Base-by-base conservation (phyloP, 345 rosid species). In the Conringia planisiliqua region DNA sequence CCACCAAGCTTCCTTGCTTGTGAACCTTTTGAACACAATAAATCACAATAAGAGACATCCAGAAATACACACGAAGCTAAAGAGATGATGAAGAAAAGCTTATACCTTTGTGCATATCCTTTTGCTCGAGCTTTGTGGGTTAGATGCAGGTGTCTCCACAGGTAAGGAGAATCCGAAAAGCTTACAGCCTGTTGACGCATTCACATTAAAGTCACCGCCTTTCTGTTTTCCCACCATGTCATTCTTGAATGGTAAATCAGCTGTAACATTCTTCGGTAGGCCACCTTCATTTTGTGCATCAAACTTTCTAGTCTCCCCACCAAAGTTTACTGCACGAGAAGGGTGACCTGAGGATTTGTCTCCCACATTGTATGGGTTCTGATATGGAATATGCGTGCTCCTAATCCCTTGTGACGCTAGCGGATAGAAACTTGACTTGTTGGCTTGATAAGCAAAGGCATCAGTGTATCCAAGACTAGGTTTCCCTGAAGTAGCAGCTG, bases 1-100 rank as follows among this genome's bases (percentile, higher is more conserved):
- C 97, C 73, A 94, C 95, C 79, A 84, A 78, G 75, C 89, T 94
- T 69, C 97, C 98, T 83, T 94, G 96, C 89, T 88, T 94, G 86
- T 90, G 93, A 82, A 90, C 97, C 98, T 94, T 85, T 79, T 63
- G 11, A 30, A 35, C 51, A 71, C 43, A 51, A 43, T 16, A 55
- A 46, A 4, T 17, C 29, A 66, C 58, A 9, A 46, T 32, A 74
- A 58, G 43, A 56, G 26, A 40, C 16, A 75, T 48, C 18, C 18
- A 12, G 20, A 68, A 39, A 51, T 57, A 36, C 17, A 14, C 18
- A 18, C 26, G 62, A 32, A 72, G 72, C 44, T 44, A 29, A 66
- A 70, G 22, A 76, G 51, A 73, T 54, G 33, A 7, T 22, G 26
- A 33, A 70, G 39, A 61, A 38, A 62, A 77, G 16, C 14, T 48